phyloP scores from a whole-genome alignment of 129 eudicot genomes.

The Silybum marianum region DNA sequence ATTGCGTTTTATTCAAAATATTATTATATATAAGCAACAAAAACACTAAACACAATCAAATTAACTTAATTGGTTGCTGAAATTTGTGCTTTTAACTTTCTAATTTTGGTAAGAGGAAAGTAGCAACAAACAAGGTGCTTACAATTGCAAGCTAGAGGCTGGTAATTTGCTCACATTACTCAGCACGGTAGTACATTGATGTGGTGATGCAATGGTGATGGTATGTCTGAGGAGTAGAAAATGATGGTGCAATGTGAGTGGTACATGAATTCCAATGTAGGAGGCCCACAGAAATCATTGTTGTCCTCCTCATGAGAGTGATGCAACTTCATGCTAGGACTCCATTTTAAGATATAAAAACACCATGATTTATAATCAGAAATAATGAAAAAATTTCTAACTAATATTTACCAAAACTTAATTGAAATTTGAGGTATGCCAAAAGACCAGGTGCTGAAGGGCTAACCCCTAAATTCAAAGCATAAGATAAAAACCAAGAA shows the following conservation, averaged over 20 bases:
- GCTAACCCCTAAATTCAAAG: conserved; percentile 5
- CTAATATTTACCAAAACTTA: neutral
- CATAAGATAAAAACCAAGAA: neutral
- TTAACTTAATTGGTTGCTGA: neutral
- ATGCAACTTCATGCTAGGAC: too few relatives aligned
- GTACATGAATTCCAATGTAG: too few relatives aligned
- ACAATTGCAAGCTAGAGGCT: too few relatives aligned
- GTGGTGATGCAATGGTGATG: too few relatives aligned
- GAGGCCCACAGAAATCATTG: too few relatives aligned
- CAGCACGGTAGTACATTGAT: too few relatives aligned
- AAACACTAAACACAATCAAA: neutral
- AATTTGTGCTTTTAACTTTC: neutral
- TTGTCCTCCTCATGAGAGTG: too few relatives aligned
- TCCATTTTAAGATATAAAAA: conserved; percentile 1
- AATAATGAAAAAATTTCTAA: neutral
- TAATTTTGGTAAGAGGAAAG: neutral
- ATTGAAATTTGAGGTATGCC: neutral
- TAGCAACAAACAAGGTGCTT: neutral
- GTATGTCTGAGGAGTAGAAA: too few relatives aligned
- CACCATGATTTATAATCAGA: neutral
- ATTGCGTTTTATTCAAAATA: neutral
- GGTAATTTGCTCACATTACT: too few relatives aligned
- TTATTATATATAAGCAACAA: conserved; percentile 10
- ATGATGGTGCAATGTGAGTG: too few relatives aligned
- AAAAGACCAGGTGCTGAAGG: neutral